phyloP scores from a whole-genome alignment of 441 rosid species.

The Corymbia calophylla region DNA sequence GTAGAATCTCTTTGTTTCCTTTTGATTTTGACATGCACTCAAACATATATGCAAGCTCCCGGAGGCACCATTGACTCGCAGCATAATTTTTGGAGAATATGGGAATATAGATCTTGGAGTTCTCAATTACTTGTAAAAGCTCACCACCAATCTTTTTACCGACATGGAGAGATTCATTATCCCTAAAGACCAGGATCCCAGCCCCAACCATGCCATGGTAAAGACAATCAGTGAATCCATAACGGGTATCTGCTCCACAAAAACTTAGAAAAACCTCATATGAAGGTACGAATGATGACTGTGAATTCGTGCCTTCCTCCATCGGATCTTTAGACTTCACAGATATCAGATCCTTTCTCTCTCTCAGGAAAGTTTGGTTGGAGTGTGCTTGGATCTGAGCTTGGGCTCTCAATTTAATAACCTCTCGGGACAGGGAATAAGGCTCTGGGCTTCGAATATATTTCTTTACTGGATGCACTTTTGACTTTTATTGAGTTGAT shows the following conservation, averaged over 20 bases:
- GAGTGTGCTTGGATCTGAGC: neutral
- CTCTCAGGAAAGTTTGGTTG: neutral
- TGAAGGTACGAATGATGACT: neutral
- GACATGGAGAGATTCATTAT: neutral
- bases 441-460: neutral
- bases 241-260: neutral
- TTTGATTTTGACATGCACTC: neutral
- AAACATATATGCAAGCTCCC: neutral
- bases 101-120: neutral
- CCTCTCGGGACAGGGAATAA: neutral
- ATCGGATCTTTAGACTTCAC: neutral
- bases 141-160: neutral
- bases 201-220: neutral
- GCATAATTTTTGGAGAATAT: neutral
- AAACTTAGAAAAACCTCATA: neutral
- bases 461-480: neutral
- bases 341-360: neutral
- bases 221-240: neutral
- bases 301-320: neutral
- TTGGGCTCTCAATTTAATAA: neutral
- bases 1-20: neutral
- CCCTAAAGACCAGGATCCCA: neutral
- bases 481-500: neutral
- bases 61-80: neutral
- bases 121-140: neutral